These are phyloP conservation scores for Penicillium sp. DNA, from an alignment of 2,329 filamentous ascomycete species.

Conservation along the genomic window DNA sequence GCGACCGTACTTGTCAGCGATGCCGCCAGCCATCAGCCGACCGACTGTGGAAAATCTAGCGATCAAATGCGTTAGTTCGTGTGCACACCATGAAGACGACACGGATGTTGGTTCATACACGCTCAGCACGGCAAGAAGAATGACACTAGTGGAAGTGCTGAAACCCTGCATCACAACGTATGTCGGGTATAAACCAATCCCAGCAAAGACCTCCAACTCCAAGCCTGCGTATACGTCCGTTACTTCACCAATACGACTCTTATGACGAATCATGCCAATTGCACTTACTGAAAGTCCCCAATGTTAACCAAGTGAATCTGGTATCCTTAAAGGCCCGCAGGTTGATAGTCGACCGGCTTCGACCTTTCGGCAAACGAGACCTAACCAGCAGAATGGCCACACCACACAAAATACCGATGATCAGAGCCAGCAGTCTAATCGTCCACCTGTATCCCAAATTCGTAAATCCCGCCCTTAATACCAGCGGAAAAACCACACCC, in stretches of 20 bases:
- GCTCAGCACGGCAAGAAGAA: conserved; percentile 41
- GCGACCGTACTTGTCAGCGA: conserved; percentile 47
- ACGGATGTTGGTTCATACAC: conserved; percentile 20
- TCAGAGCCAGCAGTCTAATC: conserved; percentile 38
- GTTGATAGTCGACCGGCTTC: conserved; percentile 39
- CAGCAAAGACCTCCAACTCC: conserved; percentile 33
- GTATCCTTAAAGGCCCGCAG: conserved; percentile 45
- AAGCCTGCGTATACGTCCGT: conserved; percentile 21
- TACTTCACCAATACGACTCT: no score
- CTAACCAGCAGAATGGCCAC: conserved; percentile 38
- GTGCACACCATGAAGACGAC: no score
- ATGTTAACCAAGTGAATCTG: conserved; percentile 46
- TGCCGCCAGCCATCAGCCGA: conserved; percentile 45
- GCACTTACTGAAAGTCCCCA: conserved; percentile 45
- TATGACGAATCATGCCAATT: no score
- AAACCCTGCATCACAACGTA: conserved; percentile 32
- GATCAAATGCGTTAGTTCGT: not conserved
- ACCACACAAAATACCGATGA: conserved; percentile 33
- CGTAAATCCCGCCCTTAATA: conserved; percentile 35
- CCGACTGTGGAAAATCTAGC: conserved; percentile 44
- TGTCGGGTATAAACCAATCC: conserved; percentile 30
- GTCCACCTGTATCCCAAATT: conserved; percentile 41
- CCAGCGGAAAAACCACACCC: conserved; percentile 40
- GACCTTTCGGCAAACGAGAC: conserved; percentile 36
- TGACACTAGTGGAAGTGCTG: conserved; percentile 29